A percentile compares a stretch with the other conserved stretches of the same genome.
Conservation (phyloP, 345 rosid genomes). For the Abelmoschus esculentus region DNA sequence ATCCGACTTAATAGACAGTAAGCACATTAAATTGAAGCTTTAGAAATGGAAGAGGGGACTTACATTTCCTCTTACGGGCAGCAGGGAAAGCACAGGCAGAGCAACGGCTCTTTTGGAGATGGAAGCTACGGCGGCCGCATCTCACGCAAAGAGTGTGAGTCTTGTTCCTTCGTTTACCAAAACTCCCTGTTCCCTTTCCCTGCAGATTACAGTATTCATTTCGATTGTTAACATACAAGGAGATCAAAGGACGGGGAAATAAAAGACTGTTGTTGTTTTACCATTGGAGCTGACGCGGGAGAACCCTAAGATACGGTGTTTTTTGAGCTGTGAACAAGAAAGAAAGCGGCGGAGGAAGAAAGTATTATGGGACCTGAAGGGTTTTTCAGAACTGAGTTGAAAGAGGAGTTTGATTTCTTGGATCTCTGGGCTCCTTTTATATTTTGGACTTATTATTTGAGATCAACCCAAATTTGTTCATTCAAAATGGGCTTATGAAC, state of each 20-base stretch:
- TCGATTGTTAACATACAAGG: neutral
- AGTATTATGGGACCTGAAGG: no score
- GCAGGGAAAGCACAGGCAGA: constrained; percentile 88
- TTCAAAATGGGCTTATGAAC: no score
- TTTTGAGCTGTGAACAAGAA: neutral
- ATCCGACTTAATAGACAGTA: neutral
- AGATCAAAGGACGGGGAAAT: neutral
- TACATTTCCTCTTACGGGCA: constrained; percentile 98
- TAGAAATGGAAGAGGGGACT: neutral
- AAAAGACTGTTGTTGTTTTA: neutral
- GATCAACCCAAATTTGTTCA: no score
- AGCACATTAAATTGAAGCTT: no score
- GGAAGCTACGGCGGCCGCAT: constrained; percentile 98
- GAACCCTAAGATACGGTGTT: constrained; percentile 1
- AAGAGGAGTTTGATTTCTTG: neutral
- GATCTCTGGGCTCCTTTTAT: no score
- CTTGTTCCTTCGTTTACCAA: constrained; percentile 98
- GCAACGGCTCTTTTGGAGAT: constrained; percentile 98
- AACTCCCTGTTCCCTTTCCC: constrained; percentile 99
- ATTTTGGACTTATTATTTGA: no score
- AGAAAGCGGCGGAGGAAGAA: no score
- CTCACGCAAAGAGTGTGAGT: constrained; percentile 97
- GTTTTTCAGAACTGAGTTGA: constrained; percentile 1
- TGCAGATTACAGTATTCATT: constrained; percentile 22
- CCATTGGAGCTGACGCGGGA: constrained; percentile 29